Evolutionary conservation across 805 yeast species (phyloP), one percentile per base, ranked within the genome.

Genomic region (Torulaspora maleeae): DNA sequence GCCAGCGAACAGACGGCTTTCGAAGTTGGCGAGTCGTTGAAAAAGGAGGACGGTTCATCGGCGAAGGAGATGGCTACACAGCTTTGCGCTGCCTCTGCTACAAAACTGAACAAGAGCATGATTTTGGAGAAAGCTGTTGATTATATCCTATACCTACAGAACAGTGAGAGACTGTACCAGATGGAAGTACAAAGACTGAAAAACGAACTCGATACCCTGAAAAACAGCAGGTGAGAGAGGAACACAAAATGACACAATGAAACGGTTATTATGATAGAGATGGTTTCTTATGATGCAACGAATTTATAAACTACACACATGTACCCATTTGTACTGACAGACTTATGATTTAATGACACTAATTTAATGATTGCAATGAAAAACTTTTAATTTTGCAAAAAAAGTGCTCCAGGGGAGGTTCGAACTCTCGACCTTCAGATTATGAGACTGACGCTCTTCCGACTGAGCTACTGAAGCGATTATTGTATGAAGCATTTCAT

Each of bases 51-150:
- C 2, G 43, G 33, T 13, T 20, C 44, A 36, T 22, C 25, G 25
- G 38, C 19, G 24, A 36, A 29, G 38, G 40, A 38, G 37, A 24
- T 13, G 40, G 35, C 27, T 16, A 38, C 39, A 4, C 41, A 36
- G n/a, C 41, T 40, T 15, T 39, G 42, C 22, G 48, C 48, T 9
- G 45, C 43, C 12, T 44, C 51, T 3, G 44, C 60, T 2, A 72
- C 77, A 22, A 74, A 72, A 54, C 63, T 82, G 39, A 83, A 83
- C 61, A 83, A 83, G 62, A 75, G 83, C 36, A 75, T 78, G 76
- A 80, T 82, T 43, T 65, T 83, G 51, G 88, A 83, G 53, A 77
- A 78, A 59, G 88, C 87, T 7, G 81, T 79, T 2, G 77, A 76
- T 36, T 83, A 83, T 56, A 73, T 83, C 37, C 56, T 75, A 41